These are phyloP conservation scores for Fomitopsis pulvina DNA, from an alignment of 768 basidiomycete genomes.

Conservation along the genomic window DNA sequence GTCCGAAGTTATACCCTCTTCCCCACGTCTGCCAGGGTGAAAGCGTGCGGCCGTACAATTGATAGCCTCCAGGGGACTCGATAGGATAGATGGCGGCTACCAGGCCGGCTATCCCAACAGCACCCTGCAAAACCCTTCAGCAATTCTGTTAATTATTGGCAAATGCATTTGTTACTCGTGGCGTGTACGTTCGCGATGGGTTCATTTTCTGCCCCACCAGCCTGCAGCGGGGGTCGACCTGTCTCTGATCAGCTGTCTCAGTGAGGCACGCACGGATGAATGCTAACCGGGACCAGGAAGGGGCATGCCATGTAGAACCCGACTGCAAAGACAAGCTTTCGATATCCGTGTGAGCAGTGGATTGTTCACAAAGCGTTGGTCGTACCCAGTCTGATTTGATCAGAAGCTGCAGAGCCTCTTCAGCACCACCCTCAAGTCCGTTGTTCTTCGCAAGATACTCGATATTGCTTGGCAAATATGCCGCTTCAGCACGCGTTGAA, in stretches of 20 bases:
- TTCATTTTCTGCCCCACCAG: conserved; percentile 72
- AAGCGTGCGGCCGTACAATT: conserved; percentile 55
- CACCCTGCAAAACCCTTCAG: conserved; percentile 37
- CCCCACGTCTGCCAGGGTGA: conserved; percentile 65
- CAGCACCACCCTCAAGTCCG: conserved; percentile 37
- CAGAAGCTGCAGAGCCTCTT: conserved; percentile 40
- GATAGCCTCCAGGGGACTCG: conserved; percentile 61
- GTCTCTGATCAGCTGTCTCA: background rate
- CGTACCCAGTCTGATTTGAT: conserved; percentile 45
- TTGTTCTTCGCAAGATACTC: conserved; percentile 62
- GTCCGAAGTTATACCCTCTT: conserved; percentile 37
- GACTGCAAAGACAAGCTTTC: conserved; percentile 52
- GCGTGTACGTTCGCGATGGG: conserved; percentile 61
- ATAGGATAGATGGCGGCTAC: conserved; percentile 62
- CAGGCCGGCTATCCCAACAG: conserved; percentile 63
- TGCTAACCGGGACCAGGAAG: conserved; percentile 51
- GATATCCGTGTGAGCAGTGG: background rate
- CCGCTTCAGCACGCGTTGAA: conserved; percentile 47
- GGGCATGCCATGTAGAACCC: conserved; percentile 63
- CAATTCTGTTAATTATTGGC: background rate
- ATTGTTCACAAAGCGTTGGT: background rate
- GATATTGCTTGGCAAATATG: conserved; percentile 63
- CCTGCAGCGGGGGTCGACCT: conserved; percentile 54
- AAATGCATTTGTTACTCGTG: conserved; percentile 32
- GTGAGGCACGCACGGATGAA: background rate